Conservation (phyloP, 176 grass and related monocot species). For the Coix lacrymajobi region DNA sequence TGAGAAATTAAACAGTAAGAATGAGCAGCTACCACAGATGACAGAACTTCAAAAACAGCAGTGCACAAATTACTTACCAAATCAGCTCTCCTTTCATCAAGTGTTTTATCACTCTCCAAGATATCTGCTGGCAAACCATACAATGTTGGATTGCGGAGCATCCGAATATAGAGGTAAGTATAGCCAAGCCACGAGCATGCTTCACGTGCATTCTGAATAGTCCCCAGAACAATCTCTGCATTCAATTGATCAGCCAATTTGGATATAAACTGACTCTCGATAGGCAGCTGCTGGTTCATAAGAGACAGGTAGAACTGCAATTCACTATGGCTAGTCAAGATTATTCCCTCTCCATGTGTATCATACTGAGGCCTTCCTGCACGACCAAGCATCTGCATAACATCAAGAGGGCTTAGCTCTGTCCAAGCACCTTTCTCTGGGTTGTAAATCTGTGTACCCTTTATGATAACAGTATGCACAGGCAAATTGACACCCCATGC, state of each 20-base stretch:
- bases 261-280: constrained; percentile 95
- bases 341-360: constrained; percentile 91
- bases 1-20: constrained; percentile 6
- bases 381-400: constrained; percentile 99
- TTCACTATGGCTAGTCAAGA: constrained; percentile 85
- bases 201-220: constrained; percentile 84
- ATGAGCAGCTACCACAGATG: constrained; percentile 1
- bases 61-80: constrained; percentile 53
- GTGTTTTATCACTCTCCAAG: constrained; percentile 61
- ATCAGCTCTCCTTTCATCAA: constrained; percentile 90
- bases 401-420: constrained; percentile 88
- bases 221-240: constrained; percentile 90
- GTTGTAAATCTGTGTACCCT: constrained; percentile 97
- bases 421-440: constrained; percentile 96
- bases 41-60: not conserved
- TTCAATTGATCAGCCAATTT: constrained; percentile 82
- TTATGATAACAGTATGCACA: constrained; percentile 91
- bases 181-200: constrained; percentile 94
- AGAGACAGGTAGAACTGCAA: constrained; percentile 93
- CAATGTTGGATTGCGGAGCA: constrained; percentile 83
- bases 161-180: constrained; percentile 85
- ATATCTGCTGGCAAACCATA: constrained; percentile 84
- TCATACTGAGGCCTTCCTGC: constrained; percentile 96
- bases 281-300: constrained; percentile 95
- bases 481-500: constrained; percentile 97